Conservation (phyloP, 2,329 filamentous ascomycete species). For the Fonsecaea multimorphosa region DNA sequence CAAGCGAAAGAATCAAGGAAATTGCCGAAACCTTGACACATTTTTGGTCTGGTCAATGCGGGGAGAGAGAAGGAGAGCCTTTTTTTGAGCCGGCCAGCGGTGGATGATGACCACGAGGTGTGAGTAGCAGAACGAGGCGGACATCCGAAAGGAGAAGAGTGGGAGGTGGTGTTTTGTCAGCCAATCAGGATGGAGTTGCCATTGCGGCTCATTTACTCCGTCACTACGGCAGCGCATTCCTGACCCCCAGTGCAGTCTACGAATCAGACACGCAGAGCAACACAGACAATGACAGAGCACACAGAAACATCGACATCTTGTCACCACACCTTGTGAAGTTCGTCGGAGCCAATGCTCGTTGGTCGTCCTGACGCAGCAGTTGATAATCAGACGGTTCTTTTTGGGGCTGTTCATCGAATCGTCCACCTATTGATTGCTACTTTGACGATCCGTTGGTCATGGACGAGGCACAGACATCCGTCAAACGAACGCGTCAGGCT, state of each 20-base stretch:
- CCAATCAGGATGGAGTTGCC: constrained; percentile 3
- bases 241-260: neutral
- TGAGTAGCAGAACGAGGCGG: neutral
- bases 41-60: neutral
- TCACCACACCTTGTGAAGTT: neutral
- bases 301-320: neutral
- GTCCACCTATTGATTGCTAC: neutral
- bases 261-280: neutral
- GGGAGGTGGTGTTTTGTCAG: neutral
- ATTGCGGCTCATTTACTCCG: neutral
- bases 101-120: neutral
- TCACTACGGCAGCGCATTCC: neutral
- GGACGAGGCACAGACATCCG: constrained; percentile 8
- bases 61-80: neutral
- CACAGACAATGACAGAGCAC: neutral
- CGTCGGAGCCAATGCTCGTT: neutral
- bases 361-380: neutral
- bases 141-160: neutral
- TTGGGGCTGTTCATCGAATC: no score
- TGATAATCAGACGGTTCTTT: neutral
- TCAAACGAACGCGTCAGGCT: constrained; percentile 38
- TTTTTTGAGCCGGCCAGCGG: neutral
- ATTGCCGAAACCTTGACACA: constrained; percentile 1
- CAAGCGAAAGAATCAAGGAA: constrained; percentile 24
- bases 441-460: neutral